phyloP scores from a whole-genome alignment of 2,329 filamentous ascomycete genomes.

The Alternaria viburni region DNA sequence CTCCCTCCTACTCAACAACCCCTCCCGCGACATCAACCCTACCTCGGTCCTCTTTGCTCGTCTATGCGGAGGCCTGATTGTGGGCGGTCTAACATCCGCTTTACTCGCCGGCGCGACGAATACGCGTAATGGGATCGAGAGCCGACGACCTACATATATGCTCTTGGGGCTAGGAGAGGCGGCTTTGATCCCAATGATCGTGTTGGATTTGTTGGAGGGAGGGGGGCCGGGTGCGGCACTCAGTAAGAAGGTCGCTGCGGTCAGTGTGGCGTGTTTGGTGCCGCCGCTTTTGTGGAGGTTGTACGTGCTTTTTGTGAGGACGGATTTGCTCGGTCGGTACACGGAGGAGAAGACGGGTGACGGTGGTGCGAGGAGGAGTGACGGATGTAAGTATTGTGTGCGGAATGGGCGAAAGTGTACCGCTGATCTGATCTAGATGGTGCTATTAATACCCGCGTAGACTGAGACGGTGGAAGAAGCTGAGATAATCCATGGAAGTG shows the following conservation, averaged over 20 bases:
- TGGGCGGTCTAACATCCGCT: slow-evolving; percentile 33
- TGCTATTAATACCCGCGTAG: slow-evolving; percentile 2
- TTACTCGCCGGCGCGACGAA: slow-evolving; percentile 29
- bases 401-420: not conserved
- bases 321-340: slow-evolving; percentile 32
- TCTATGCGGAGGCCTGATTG: slow-evolving; percentile 29
- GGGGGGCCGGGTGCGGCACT: slow-evolving; percentile 24
- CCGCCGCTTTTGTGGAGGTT: slow-evolving; percentile 33
- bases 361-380: not conserved
- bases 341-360: slow-evolving; percentile 8
- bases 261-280: slow-evolving; percentile 23
- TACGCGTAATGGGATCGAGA: slow-evolving; percentile 34
- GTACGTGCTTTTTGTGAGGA: slow-evolving; percentile 29
- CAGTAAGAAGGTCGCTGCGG: slow-evolving; percentile 22
- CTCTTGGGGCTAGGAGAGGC: slow-evolving; percentile 32
- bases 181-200: slow-evolving; percentile 26
- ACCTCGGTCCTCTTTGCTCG: slow-evolving; percentile 32
- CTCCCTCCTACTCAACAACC: slow-evolving; percentile 25
- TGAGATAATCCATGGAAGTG: not conserved
- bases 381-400: slow-evolving; percentile 6
- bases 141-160: slow-evolving; percentile 28
- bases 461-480: not conserved
- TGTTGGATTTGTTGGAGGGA: slow-evolving; percentile 24
- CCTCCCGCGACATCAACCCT: slow-evolving; percentile 27
- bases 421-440: slow-evolving; percentile 6